Evolutionary conservation across 129 eudicot species (phyloP).

Genomic region (Centaurea solstitialis): DNA sequence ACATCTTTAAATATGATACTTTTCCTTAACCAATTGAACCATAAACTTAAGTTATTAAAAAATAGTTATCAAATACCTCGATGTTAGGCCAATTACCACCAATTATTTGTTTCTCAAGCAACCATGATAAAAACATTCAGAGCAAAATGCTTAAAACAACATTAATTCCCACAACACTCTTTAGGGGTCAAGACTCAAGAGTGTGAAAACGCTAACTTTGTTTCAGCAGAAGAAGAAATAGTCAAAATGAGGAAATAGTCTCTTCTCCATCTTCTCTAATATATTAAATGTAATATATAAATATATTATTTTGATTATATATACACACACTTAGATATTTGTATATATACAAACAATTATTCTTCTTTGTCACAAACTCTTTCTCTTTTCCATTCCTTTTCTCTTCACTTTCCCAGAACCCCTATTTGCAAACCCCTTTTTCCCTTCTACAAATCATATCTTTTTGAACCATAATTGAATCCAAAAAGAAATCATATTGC

Average conservation of each 20-base stretch:
- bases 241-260: constrained; percentile 40
- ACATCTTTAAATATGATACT: too few species aligned
- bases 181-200: background rate
- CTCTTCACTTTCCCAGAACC: constrained; percentile 44
- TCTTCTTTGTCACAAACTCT: background rate
- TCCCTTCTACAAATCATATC: constrained; percentile 10
- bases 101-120: background rate
- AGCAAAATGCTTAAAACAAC: constrained; percentile 1
- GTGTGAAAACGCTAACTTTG: constrained; percentile 26
- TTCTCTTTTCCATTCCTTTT: constrained; percentile 32
- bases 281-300: background rate
- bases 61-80: background rate
- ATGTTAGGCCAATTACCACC: background rate
- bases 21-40: too few species aligned
- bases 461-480: constrained; percentile 2
- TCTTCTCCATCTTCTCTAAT: constrained; percentile 11
- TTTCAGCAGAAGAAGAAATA: constrained; percentile 27
- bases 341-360: constrained; percentile 1
- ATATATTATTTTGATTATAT: background rate
- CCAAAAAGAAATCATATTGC: background rate
- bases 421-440: background rate
- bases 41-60: too few species aligned
- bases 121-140: background rate
- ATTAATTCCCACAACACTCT: background rate
- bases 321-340: background rate